Evolutionary conservation across 306 rosid genomes (phyloP).

Genomic region (Crotalaria pallida): DNA sequence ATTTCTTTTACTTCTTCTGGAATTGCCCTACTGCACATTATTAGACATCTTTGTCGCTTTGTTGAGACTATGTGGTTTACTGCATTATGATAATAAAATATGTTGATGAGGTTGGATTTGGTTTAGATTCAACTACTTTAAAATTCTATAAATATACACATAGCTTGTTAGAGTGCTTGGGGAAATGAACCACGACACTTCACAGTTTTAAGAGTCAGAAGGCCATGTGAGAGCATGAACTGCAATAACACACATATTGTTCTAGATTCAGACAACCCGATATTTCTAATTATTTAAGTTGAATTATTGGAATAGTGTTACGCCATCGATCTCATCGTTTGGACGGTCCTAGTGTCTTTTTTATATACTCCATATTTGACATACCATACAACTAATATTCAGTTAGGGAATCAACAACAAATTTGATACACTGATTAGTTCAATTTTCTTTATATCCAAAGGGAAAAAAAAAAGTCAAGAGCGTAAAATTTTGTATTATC

Average conservation of each 20-base stretch:
- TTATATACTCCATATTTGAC: neutral
- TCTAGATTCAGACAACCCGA: constrained; percentile 19
- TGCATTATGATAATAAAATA: neutral
- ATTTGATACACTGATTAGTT: neutral
- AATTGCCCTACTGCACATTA: neutral
- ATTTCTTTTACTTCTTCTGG: neutral
- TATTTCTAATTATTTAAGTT: constrained; percentile 20
- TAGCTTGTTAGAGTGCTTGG: constrained; percentile 19
- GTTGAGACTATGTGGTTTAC: constrained; percentile 1
- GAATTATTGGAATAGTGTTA: constrained; percentile 29
- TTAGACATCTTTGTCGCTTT: constrained; percentile 2
- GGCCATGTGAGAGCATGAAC: constrained; percentile 36
- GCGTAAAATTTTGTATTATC: neutral
- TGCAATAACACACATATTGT: neutral
- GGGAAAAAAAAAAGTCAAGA: no score
- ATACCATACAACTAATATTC: neutral
- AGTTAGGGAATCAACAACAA: neutral
- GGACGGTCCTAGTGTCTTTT: neutral
- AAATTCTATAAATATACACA: neutral
- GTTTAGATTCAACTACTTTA: constrained; percentile 13
- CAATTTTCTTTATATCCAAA: neutral
- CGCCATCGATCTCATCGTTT: constrained; percentile 23
- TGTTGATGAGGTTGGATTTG: constrained; percentile 4
- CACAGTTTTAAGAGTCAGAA: constrained; percentile 20
- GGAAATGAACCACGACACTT: constrained; percentile 26